Evolutionary conservation across 2,329 filamentous ascomycete species (phyloP), one percentile per base, ranked within the genome.

Genomic region (Xylariaceae sp.): DNA sequence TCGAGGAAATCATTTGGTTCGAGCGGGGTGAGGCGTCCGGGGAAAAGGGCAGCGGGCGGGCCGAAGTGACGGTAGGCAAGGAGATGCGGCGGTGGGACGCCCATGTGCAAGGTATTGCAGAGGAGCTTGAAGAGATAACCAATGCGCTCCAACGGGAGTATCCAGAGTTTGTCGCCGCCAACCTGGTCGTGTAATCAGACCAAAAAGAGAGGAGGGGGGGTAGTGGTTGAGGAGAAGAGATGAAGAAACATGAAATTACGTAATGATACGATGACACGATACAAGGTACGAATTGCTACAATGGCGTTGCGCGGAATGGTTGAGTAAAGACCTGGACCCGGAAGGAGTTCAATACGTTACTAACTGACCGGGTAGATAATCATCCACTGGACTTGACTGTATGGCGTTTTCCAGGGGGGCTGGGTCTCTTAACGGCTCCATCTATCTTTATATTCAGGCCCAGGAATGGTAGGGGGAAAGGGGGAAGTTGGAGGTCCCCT

Each of bases 91-190:
- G 86, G 64, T 97, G 92, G 92, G 92, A 97, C 71, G 79, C 82
- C 34, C 95, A 95, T 64, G 89, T 97, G 26, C 86, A 92, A 69
- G 85, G 85, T 31, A 70, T 97, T 53, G 86, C 91, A 2, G 91
- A 97, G 71, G 89, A 95, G 68, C 88, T 96, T 4, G 92, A 96
- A 73, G 87, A 85, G 62, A 85, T 95, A 58, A 89, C 89, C 12
- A 90, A 89, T 43, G 81, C 86, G 62, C 78, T 97, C 61, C 87
- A 94, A 70, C 83, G 83, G 60, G 83, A 89, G 67, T 90, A 92
- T 70, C 91, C 94, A 27, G 77, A 81, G 35, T 84, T 84, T 63
- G 81, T 84, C 43, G 76, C 78, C 27, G 73, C 73, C 9, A 76
- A 82, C 67, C 66, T 84, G 52, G 73, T 76, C 39, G 73, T 73